Base-by-base conservation (phyloP, 2,329 filamentous ascomycete genomes). In the Ustulina deusta region DNA sequence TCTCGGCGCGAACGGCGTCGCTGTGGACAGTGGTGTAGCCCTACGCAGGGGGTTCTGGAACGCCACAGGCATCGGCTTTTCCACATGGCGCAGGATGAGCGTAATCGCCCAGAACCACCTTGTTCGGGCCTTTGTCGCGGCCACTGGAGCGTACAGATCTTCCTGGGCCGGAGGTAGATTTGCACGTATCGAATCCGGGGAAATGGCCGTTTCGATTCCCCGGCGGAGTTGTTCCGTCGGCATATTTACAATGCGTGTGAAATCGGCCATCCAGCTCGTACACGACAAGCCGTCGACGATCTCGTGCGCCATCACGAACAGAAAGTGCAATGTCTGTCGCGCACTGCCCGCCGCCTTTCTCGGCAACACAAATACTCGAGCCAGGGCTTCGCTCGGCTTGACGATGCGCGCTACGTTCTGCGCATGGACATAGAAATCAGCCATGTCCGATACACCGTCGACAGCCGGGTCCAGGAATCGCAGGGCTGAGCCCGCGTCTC, bases 21-120 rank as follows among this genome's bases (percentile, higher is more conserved):
- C 17, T 15, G 40, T 20, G 4, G 57, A 32, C 0, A 74, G 59
- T 1, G 69, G 63, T 13, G 44, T 38, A 29, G 46, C 63, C 22
- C 69, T 66, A 11, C 70, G 69, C 6, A 75, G 66, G 5, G 74
- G 73, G n/a, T 75, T 75, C 0, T 59, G 69, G 42, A 75, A 74
- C 1, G 71, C 73, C 0, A 61, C 11, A 3, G 73, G 70, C 40
- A 71, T 40, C n/a, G 72, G 69, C 63, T 69, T 71, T 46, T 69
- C 69, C 3, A 72, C 70, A 38, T 74, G 72, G 5, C 73, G 71
- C 1, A 74, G 69, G 1, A 74, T 57, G n/a, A 73, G 61, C 0
- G 74, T 73, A 15, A 75, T 68, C 6, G 68, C 69, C 74, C 73
- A 75, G 61, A 71, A 75, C 74, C 74, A 75, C 10, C 74, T 66